Percentiles rank a stretch among this genome's conserved stretches.
These are phyloP conservation scores for Sporothrix dimorphospora DNA, from an alignment of 2,329 filamentous ascomycete genomes.

Conservation along the genomic window DNA sequence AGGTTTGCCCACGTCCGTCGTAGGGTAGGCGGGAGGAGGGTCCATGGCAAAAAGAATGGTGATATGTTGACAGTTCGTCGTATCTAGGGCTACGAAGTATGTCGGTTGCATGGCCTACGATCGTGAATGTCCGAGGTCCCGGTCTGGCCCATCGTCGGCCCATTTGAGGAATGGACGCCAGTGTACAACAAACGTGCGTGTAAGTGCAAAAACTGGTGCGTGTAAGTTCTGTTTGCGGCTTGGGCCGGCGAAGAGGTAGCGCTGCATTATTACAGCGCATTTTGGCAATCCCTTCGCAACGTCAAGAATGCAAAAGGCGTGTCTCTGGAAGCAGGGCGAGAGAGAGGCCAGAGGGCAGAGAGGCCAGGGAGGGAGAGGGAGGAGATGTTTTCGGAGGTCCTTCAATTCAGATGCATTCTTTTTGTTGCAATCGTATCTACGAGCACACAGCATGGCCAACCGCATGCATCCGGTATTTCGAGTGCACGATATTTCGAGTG, in stretches of 20 bases:
- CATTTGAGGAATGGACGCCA: neutral
- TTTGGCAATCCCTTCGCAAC: neutral
- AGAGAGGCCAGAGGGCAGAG: no score
- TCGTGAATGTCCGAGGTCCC: neutral
- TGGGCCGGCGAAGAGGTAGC: no score
- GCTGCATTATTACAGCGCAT: neutral
- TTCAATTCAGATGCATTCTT: no score
- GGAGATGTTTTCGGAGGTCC: no score
- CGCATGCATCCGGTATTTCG: no score
- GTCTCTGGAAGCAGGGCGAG: no score
- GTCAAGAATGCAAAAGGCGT: no score
- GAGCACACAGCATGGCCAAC: no score
- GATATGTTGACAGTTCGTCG: neutral
- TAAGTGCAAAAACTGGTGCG: neutral
- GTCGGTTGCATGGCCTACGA: neutral
- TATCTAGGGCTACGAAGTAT: neutral
- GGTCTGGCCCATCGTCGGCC: neutral
- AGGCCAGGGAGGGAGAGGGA: no score
- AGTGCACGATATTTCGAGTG: no score
- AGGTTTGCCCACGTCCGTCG: neutral
- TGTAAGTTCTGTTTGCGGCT: neutral
- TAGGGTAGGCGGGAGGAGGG: neutral
- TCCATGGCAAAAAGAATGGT: neutral
- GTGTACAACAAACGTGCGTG: no score
- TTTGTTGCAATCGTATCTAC: no score